These are phyloP conservation scores for Wickerhamiella brachini DNA, from an alignment of 805 yeast genomes.

Conservation along the genomic window DNA sequence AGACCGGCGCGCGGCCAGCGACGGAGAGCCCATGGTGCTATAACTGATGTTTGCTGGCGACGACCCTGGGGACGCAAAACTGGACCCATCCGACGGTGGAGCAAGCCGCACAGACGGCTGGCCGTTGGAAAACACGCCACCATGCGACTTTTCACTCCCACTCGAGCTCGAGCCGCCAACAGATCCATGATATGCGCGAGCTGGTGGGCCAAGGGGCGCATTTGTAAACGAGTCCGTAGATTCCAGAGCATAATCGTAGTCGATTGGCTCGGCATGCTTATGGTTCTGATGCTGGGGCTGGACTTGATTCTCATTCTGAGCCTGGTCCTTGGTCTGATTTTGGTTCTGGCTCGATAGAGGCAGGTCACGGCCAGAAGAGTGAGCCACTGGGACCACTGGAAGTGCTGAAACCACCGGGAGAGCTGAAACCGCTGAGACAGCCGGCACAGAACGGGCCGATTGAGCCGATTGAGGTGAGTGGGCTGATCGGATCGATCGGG, in stretches of 20 bases:
- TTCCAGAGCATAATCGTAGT: not conserved
- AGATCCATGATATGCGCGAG: not conserved
- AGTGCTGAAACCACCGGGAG: too few species aligned
- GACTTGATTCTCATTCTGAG: too few species aligned
- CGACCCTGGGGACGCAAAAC: not conserved
- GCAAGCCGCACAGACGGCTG: not conserved
- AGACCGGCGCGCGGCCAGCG: not conserved
- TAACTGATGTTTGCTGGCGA: not conserved
- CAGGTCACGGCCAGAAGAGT: too few species aligned
- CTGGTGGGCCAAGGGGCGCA: not conserved
- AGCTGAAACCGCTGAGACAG: too few species aligned
- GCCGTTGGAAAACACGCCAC: not conserved
- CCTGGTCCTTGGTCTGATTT: not conserved
- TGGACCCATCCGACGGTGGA: not conserved
- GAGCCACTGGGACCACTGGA: too few species aligned
- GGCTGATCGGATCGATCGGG: too few species aligned
- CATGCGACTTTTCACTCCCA: not conserved
- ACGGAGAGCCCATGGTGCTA: not conserved
- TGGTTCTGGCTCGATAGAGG: not conserved
- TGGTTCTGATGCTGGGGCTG: not conserved
- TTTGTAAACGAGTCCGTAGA: not conserved
- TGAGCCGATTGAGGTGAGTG: too few species aligned
- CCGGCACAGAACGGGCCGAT: too few species aligned
- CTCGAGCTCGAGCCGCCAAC: not conserved
- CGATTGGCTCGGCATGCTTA: too few species aligned